A percentile compares a stretch with the other conserved stretches of the same genome.
These are phyloP conservation scores for Phytophthora cajani DNA, from an alignment of 352 stramenopile genomes.

Conservation along the genomic window DNA sequence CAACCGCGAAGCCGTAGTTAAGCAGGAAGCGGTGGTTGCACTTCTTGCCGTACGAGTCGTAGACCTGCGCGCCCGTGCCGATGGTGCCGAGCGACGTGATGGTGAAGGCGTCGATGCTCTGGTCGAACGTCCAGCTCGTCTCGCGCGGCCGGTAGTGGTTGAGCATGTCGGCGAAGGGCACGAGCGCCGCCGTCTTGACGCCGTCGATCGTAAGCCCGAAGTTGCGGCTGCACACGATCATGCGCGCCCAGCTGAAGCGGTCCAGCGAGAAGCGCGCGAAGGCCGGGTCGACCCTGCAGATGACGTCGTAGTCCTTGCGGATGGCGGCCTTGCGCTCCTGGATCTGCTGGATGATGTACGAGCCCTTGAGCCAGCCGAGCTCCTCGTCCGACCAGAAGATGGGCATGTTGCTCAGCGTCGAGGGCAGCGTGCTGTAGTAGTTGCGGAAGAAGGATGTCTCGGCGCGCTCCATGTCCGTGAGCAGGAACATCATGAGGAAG, in stretches of 20 bases:
- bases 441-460: constrained; percentile 89
- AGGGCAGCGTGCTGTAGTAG: constrained; percentile 98
- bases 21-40: constrained; percentile 99
- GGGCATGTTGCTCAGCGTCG: constrained; percentile 97
- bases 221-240: constrained; percentile 99
- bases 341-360: constrained; percentile 95
- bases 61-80: constrained; percentile 93
- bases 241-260: constrained; percentile 98
- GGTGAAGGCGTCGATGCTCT: constrained; percentile 85
- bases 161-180: constrained; percentile 99
- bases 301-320: constrained; percentile 96
- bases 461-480: constrained; percentile 95
- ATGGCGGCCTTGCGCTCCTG: constrained; percentile 96
- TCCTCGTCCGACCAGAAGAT: constrained; percentile 99
- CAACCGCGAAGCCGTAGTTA: constrained; percentile 99
- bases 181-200: constrained; percentile 96
- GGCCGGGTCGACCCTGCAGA: constrained; percentile 92
- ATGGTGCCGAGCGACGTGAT: constrained; percentile 90
- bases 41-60: constrained; percentile 99
- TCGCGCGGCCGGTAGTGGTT: constrained; percentile 99
- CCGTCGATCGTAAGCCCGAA: constrained; percentile 98
- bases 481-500: constrained; percentile 99
- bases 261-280: constrained; percentile 95
- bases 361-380: constrained; percentile 91
- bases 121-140: constrained; percentile 95